phyloP scores from a whole-genome alignment of 352 stramenopile genomes.

The Phytophthora syringae region DNA sequence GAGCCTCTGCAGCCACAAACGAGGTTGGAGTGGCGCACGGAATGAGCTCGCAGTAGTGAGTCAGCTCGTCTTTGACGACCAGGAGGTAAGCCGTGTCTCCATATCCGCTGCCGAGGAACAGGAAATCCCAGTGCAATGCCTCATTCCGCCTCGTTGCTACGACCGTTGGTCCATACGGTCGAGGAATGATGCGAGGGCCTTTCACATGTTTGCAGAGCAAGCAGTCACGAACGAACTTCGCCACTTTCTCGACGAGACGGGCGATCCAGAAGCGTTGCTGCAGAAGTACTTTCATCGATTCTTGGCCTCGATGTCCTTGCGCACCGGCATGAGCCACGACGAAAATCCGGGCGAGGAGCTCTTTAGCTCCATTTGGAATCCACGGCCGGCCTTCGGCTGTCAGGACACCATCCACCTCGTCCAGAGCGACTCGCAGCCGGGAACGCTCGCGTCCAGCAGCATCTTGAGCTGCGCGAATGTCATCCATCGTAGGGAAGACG shows the following conservation, averaged over 20 bases:
- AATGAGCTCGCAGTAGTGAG: constrained; percentile 24
- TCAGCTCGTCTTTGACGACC: constrained; percentile 16
- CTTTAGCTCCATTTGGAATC: constrained; percentile 8
- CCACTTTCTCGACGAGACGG: neutral
- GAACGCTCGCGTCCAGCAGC: neutral
- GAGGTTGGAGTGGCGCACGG: constrained; percentile 4
- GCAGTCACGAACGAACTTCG: constrained; percentile 7
- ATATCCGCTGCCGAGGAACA: constrained; percentile 14
- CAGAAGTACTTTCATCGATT: neutral
- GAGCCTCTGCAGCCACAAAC: constrained; percentile 5
- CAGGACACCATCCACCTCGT: neutral
- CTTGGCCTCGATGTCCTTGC: constrained; percentile 16
- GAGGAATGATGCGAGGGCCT: neutral
- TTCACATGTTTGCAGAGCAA: constrained; percentile 24
- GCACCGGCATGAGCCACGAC: constrained; percentile 12
- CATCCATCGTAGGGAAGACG: constrained; percentile 3
- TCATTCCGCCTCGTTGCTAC: constrained; percentile 11
- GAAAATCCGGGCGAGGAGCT: constrained; percentile 4
- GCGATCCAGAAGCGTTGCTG: constrained; percentile 5
- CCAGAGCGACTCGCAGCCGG: constrained; percentile 3
- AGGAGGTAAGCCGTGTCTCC: constrained; percentile 16
- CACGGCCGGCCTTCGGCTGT: neutral
- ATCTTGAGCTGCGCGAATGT: neutral
- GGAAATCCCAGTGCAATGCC: constrained; percentile 17
- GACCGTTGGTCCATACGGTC: constrained; percentile 7